phyloP scores from a whole-genome alignment of 2,329 filamentous ascomycete species.

The Colletotrichum sp. region DNA sequence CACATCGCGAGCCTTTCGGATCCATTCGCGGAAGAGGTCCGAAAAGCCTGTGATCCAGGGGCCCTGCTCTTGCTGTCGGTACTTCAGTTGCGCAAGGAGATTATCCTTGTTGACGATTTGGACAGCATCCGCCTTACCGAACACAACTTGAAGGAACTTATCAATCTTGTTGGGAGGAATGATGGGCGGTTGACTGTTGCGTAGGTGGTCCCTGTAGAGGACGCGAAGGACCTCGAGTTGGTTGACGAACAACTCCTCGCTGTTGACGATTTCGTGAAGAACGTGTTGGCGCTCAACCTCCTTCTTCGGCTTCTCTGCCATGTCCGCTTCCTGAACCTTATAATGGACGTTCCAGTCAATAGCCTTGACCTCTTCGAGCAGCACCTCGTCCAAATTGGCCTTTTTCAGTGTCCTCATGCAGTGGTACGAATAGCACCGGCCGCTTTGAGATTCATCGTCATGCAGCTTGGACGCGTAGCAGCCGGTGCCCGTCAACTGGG shows the following conservation, averaged over 20 bases:
- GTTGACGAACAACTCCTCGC: slow-evolving; percentile 89
- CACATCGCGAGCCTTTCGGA: slow-evolving; percentile 85
- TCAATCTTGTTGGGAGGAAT: slow-evolving; percentile 79
- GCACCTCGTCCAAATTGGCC: slow-evolving; percentile 81
- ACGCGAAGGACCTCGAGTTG: slow-evolving; percentile 85
- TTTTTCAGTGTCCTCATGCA: slow-evolving; percentile 95
- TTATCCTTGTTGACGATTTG: slow-evolving; percentile 93
- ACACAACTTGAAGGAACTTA: slow-evolving; percentile 84
- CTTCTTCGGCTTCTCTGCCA: slow-evolving; percentile 77
- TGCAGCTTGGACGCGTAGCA: slow-evolving; percentile 91
- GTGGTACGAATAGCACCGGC: slow-evolving; percentile 91
- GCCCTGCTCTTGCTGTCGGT: slow-evolving; percentile 94
- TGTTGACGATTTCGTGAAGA: slow-evolving; percentile 92
- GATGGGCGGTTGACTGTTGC: slow-evolving; percentile 76
- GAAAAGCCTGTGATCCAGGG: slow-evolving; percentile 95
- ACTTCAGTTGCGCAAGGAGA: slow-evolving; percentile 91
- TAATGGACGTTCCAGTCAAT: slow-evolving; percentile 93
- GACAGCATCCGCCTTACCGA: slow-evolving; percentile 88
- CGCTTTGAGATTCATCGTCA: slow-evolving; percentile 63
- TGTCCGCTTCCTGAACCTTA: slow-evolving; percentile 77
- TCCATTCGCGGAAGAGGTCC: slow-evolving; percentile 98
- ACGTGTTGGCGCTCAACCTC: slow-evolving; percentile 94
- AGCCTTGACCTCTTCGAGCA: slow-evolving; percentile 71
- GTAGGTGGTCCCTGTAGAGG: slow-evolving; percentile 84
- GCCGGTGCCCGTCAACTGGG: slow-evolving; percentile 88